A percentile compares a stretch with the other conserved stretches of the same genome.
Evolutionary conservation across 106 monocot species (phyloP).

Genomic region (Ottelia alismoides): DNA sequence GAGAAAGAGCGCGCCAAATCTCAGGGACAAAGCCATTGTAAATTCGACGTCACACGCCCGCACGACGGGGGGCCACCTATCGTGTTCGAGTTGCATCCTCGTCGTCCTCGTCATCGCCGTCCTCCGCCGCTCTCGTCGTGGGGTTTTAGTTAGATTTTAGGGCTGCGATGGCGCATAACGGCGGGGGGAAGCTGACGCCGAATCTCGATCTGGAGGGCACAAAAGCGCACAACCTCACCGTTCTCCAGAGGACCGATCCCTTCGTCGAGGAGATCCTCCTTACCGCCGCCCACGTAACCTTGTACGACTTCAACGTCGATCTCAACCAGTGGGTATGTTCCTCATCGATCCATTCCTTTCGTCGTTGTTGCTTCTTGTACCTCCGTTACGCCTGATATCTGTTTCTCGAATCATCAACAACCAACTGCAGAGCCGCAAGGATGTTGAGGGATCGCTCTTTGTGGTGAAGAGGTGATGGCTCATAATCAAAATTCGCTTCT

Average conservation of each 20-base stretch:
- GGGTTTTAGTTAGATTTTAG: too few relatives aligned
- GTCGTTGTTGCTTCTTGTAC: background rate
- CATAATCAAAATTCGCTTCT: too few relatives aligned
- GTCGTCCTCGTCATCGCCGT: too few relatives aligned
- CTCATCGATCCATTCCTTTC: background rate
- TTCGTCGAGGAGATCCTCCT: conserved; percentile 3
- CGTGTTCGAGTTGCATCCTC: too few relatives aligned
- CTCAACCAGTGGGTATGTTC: background rate
- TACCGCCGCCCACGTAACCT: background rate
- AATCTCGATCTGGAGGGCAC: background rate
- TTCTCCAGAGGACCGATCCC: conserved; percentile 1
- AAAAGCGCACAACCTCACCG: background rate
- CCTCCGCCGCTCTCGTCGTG: too few relatives aligned
- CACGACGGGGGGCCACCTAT: too few relatives aligned
- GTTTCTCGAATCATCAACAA: background rate
- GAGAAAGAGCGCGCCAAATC: too few relatives aligned
- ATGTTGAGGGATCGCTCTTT: background rate
- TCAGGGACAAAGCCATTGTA: too few relatives aligned
- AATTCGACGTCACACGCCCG: too few relatives aligned
- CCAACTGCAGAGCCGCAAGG: conserved; percentile 1
- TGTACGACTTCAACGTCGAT: conserved; percentile 1
- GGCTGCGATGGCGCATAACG: too few relatives aligned
- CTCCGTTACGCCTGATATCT: background rate
- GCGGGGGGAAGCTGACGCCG: conserved; percentile 1
- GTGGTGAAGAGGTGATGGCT: conserved; percentile 1